Conservation (phyloP, 2,329 filamentous ascomycete species). For the Neopestalotiopsis clavispora region DNA sequence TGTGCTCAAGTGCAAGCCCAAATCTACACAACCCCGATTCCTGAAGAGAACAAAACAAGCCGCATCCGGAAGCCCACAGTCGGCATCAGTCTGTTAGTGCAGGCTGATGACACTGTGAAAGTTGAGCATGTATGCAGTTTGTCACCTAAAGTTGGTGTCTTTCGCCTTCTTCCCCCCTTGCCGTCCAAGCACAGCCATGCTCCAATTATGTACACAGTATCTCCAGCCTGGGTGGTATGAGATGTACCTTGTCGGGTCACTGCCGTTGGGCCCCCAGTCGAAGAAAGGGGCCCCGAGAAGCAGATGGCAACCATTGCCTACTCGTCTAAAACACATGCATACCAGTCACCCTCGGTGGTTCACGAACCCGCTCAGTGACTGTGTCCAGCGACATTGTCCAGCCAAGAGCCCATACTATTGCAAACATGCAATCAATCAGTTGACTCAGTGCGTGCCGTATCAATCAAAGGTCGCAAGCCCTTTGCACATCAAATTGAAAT, state of each 20-base stretch:
- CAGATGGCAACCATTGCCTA: not conserved
- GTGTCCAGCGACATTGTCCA: not conserved
- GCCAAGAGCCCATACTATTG: not conserved
- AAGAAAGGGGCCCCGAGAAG: not conserved
- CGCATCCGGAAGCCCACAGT: too few species aligned
- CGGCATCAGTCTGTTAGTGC: not conserved
- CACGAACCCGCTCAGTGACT: not conserved
- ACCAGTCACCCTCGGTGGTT: not conserved
- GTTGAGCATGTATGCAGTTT: not conserved
- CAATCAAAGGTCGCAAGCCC: not conserved
- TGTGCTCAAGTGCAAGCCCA: too few species aligned
- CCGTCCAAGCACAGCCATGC: slow-evolving; percentile 11
- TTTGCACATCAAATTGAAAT: not conserved
- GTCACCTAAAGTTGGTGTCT: not conserved
- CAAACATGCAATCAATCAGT: not conserved
- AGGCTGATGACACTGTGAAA: not conserved
- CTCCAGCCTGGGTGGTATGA: not conserved
- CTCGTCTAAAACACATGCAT: not conserved
- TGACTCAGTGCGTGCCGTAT: not conserved
- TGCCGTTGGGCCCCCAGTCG: not conserved
- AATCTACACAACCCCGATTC: too few species aligned
- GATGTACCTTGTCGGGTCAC: not conserved
- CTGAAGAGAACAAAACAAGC: too few species aligned
- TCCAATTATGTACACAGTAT: not conserved
- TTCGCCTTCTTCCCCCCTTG: not conserved